phyloP scores from a whole-genome alignment of 179 eudicot genomes.

The Gypsophila paniculata region DNA sequence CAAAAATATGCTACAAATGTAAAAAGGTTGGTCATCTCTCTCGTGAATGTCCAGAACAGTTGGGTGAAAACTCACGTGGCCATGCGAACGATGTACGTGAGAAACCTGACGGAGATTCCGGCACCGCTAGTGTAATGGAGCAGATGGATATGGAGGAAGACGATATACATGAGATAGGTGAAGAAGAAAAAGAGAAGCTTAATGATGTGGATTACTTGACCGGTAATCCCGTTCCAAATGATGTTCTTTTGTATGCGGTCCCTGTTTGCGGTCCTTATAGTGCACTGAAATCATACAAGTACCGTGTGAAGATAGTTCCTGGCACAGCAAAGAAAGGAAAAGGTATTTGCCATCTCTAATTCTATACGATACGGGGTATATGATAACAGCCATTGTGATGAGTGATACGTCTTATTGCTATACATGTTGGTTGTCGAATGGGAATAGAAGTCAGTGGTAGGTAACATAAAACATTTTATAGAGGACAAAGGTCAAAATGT shows the following conservation, averaged over 20 bases:
- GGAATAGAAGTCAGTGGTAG: slow-evolving; percentile 9
- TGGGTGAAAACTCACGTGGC: slow-evolving; percentile 31
- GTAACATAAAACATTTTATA: neutral
- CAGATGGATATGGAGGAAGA: slow-evolving; percentile 84
- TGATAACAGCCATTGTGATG: neutral
- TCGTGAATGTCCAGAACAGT: slow-evolving; percentile 77
- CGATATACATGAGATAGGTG: slow-evolving; percentile 94
- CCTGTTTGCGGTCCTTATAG: slow-evolving; percentile 94
- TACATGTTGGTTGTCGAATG: neutral
- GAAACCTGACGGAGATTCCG: slow-evolving; percentile 27
- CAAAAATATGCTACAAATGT: slow-evolving; percentile 86
- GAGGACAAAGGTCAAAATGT: neutral
- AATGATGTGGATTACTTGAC: slow-evolving; percentile 93
- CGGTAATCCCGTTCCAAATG: slow-evolving; percentile 74
- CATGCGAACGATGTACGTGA: slow-evolving; percentile 29
- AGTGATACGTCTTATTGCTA: too few species aligned
- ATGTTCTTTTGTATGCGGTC: slow-evolving; percentile 83
- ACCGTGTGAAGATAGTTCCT: slow-evolving; percentile 86
- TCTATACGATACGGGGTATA: neutral
- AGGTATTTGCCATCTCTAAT: slow-evolving; percentile 43
- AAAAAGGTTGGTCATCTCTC: slow-evolving; percentile 85
- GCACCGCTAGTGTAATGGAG: slow-evolving; percentile 48
- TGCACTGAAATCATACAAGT: slow-evolving; percentile 79
- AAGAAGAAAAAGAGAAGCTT: slow-evolving; percentile 81
- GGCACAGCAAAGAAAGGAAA: slow-evolving; percentile 93